These are phyloP conservation scores for Ramalina peruviana DNA, from an alignment of 495 filamentous ascomycete species.

Conservation along the genomic window DNA sequence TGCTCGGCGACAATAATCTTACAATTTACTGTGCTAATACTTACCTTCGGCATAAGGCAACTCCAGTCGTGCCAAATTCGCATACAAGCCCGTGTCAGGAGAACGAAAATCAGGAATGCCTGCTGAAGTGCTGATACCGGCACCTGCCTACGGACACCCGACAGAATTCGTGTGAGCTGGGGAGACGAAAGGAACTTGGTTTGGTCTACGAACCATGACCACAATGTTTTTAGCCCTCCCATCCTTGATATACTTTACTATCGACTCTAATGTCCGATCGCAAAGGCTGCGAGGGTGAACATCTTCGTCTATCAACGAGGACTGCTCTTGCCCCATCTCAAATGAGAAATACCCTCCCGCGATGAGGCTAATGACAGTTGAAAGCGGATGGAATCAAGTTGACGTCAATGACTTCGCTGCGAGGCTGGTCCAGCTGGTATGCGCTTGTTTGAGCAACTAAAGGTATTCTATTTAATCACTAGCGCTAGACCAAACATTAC, in stretches of 20 bases:
- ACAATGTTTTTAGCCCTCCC: constrained; percentile 55
- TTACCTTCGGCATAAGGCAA: constrained; percentile 64
- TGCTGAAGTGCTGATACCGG: constrained; percentile 56
- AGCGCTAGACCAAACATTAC: too few species aligned
- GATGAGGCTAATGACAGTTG: too few species aligned
- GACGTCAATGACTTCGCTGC: too few species aligned
- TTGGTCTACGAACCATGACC: constrained; percentile 46
- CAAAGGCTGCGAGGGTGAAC: constrained; percentile 49
- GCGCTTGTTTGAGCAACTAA: too few species aligned
- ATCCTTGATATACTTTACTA: constrained; percentile 64
- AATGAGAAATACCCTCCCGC: too few species aligned
- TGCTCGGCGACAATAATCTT: constrained; percentile 36
- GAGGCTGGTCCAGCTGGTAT: too few species aligned
- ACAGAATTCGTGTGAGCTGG: background rate
- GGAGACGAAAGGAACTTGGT: background rate
- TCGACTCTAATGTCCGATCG: constrained; percentile 49
- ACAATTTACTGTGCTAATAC: background rate
- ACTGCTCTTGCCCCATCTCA: constrained; percentile 60
- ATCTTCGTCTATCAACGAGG: constrained; percentile 45
- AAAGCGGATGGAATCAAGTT: too few species aligned
- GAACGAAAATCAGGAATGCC: constrained; percentile 84
- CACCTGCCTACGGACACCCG: background rate
- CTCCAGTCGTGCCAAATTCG: constrained; percentile 71
- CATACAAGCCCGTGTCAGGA: constrained; percentile 74
- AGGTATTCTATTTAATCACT: too few species aligned